Percentiles rank a stretch among this genome's conserved stretches.
Conservation (phyloP, 116 monocot species). For the Papilionanthe hybrid region DNA sequence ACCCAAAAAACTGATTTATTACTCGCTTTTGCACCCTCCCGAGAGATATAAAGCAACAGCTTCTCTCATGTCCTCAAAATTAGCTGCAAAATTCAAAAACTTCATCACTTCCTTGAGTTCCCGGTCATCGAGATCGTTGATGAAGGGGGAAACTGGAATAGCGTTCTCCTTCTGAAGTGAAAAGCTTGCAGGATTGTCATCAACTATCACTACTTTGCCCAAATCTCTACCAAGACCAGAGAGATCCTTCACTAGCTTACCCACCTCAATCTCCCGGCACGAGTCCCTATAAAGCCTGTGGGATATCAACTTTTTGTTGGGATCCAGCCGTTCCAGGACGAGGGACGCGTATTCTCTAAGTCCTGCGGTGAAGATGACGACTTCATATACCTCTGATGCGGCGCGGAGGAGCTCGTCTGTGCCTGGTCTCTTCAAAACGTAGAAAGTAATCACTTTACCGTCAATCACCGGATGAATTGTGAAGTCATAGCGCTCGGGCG, state of each 20-base stretch:
- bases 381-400: conserved; percentile 46
- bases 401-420: conserved; percentile 46
- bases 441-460: conserved; percentile 49
- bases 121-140: conserved; percentile 36
- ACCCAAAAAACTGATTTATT: not conserved
- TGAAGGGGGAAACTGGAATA: conserved; percentile 46
- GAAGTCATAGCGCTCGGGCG: conserved; percentile 53
- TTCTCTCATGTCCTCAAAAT: conserved; percentile 54
- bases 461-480: conserved; percentile 56
- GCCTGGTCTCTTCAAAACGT: conserved; percentile 73
- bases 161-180: conserved; percentile 69
- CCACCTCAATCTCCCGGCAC: conserved; percentile 47
- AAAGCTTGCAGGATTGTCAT: conserved; percentile 77
- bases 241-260: conserved; percentile 64
- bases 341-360: conserved; percentile 69
- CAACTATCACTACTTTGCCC: conserved; percentile 50
- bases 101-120: conserved; percentile 50
- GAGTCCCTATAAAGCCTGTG: conserved; percentile 77
- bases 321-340: conserved; percentile 69
- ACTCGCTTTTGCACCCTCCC: not conserved
- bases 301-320: conserved; percentile 27
- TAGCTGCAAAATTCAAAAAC: conserved; percentile 39
- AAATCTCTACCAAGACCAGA: conserved; percentile 42
- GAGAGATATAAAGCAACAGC: conserved; percentile 36
- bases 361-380: conserved; percentile 84